These are phyloP conservation scores for Medicago lupulina DNA, from an alignment of 306 rosid genomes.

Conservation along the genomic window DNA sequence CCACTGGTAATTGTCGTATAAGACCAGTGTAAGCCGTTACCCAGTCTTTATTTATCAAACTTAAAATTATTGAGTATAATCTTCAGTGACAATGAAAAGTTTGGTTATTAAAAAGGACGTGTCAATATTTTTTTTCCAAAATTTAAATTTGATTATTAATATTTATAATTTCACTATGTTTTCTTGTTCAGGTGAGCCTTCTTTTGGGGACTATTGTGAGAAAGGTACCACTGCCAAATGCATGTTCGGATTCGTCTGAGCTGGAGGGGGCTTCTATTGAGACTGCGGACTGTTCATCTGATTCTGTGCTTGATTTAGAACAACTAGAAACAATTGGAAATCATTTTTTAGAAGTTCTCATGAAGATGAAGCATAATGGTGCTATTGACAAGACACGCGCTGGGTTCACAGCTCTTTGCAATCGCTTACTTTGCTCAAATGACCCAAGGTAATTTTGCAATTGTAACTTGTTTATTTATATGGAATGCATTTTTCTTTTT, in stretches of 20 bases:
- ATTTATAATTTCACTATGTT: not conserved
- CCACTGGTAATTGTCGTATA: not conserved
- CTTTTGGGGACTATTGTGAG: constrained; percentile 92
- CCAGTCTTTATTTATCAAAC: not conserved
- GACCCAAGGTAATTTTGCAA: constrained; percentile 65
- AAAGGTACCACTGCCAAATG: constrained; percentile 80
- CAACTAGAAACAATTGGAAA: constrained; percentile 90
- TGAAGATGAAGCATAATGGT: constrained; percentile 98
- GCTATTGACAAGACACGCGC: constrained; percentile 99
- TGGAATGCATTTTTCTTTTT: not conserved
- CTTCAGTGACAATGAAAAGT: not conserved
- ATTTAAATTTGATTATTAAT: no score
- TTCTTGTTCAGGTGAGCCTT: constrained; percentile 84
- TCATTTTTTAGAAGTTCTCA: constrained; percentile 96
- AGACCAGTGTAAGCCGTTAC: not conserved
- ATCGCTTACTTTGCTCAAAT: constrained; percentile 91
- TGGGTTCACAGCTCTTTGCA: constrained; percentile 97
- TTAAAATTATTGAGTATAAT: not conserved
- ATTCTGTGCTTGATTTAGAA: constrained; percentile 74
- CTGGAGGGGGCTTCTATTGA: constrained; percentile 49
- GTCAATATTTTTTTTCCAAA: not conserved
- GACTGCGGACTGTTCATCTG: constrained; percentile 45
- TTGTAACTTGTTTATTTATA: constrained; percentile 22
- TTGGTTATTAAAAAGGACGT: not conserved
- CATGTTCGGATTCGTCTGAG: constrained; percentile 53